Evolutionary conservation across 495 filamentous ascomycete genomes (phyloP).

Genomic region (Talaromyces nanjingensis): DNA sequence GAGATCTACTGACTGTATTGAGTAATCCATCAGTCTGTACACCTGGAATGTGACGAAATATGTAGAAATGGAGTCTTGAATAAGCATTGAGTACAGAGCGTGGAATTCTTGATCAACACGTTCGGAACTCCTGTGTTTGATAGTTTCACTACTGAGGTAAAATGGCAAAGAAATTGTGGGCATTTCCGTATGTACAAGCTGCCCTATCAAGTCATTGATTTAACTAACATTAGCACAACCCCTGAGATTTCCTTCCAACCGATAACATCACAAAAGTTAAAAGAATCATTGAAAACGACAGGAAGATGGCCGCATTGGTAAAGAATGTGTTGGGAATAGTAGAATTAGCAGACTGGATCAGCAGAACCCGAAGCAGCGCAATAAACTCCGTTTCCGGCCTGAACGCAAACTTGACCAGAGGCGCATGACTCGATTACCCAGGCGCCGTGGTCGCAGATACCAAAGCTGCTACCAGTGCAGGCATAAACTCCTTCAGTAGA

Average conservation of each 20-base stretch:
- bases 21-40: too few relatives aligned
- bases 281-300: neutral
- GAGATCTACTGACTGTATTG: too few relatives aligned
- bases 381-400: neutral
- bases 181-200: neutral
- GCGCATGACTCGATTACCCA: slow-evolving; percentile 7
- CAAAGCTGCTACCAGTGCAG: slow-evolving; percentile 5
- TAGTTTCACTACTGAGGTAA: too few relatives aligned
- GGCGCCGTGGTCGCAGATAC: slow-evolving; percentile 1
- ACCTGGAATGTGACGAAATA: too few relatives aligned
- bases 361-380: neutral
- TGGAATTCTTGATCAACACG: too few relatives aligned
- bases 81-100: too few relatives aligned
- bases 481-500: neutral
- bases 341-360: neutral
- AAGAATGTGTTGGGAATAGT: neutral
- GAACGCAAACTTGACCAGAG: slow-evolving; percentile 3
- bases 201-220: neutral
- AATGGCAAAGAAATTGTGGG: too few relatives aligned
- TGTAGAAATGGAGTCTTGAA: too few relatives aligned
- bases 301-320: too few relatives aligned
- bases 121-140: too few relatives aligned
- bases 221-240: neutral
- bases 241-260: neutral
- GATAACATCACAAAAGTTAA: neutral